A percentile compares a stretch with the other conserved stretches of the same genome.
These are phyloP conservation scores for Drechmeria coniospora DNA, from an alignment of 2,329 filamentous ascomycete species.

Conservation along the genomic window DNA sequence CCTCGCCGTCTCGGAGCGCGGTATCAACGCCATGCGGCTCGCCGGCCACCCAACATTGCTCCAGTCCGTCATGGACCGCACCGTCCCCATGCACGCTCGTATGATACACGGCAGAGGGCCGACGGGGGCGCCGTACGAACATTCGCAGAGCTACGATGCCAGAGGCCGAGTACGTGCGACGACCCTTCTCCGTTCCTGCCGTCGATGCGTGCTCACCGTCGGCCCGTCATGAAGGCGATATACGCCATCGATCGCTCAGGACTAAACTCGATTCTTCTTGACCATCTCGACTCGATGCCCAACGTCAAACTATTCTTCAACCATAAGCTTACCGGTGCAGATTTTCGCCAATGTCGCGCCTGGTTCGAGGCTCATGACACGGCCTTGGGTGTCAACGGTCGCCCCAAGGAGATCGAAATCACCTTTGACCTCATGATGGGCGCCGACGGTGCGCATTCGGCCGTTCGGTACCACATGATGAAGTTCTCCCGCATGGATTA, in stretches of 20 bases:
- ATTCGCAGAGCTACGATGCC: conserved; percentile 81
- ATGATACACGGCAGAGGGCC: conserved; percentile 76
- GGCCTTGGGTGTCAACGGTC: conserved; percentile 19
- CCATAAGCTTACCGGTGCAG: conserved; percentile 81
- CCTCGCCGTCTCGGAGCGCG: conserved; percentile 80
- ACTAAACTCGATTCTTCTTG: conserved; percentile 70
- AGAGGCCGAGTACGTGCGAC: conserved; percentile 55
- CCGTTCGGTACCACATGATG: conserved; percentile 87
- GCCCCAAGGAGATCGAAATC: conserved; percentile 61
- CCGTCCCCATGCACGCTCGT: conserved; percentile 85
- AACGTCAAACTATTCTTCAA: conserved; percentile 90
- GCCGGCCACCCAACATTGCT: conserved; percentile 53
- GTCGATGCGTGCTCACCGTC: not conserved
- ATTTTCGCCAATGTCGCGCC: conserved; percentile 63
- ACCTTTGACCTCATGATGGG: conserved; percentile 88
- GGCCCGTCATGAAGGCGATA: conserved; percentile 42
- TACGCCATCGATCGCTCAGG: conserved; percentile 72
- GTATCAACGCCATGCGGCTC: conserved; percentile 72
- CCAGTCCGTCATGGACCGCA: conserved; percentile 56
- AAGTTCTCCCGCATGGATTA: conserved; percentile 87
- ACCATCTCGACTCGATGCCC: conserved; percentile 66
- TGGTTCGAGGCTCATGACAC: conserved; percentile 60
- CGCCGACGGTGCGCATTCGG: conserved; percentile 87
- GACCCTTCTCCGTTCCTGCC: not conserved
- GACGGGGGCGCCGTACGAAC: conserved; percentile 54